A percentile compares a stretch with the other conserved stretches of the same genome.
Conservation (phyloP, 495 filamentous ascomycete species). For the Annulohypoxylon moriforme region DNA sequence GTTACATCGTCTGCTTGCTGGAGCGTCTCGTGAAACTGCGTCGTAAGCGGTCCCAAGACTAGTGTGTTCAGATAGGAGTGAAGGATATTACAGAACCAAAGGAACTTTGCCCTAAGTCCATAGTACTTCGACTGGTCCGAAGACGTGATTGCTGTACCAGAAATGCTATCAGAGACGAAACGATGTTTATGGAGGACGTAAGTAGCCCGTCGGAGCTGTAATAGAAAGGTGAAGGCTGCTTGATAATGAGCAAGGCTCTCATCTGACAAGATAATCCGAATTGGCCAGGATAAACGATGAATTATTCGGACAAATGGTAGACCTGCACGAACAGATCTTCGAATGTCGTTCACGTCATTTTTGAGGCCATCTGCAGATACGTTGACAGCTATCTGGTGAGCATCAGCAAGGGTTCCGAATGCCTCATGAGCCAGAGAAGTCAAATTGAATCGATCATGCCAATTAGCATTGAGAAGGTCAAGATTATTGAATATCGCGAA, state of each 20-base stretch:
- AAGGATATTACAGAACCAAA: conserved; percentile 82
- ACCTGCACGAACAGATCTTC: conserved; percentile 58
- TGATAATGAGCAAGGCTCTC: conserved; percentile 72
- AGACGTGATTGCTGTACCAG: conserved; percentile 34
- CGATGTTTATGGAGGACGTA: conserved; percentile 72
- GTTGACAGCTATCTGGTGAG: conserved; percentile 66
- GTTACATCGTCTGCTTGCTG: conserved; percentile 77
- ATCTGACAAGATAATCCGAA: conserved; percentile 81
- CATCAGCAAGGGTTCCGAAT: conserved; percentile 68
- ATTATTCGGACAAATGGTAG: conserved; percentile 68
- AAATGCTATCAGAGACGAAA: conserved; percentile 47
- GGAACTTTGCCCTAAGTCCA: conserved; percentile 73
- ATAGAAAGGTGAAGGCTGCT: conserved; percentile 75
- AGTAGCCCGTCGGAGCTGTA: conserved; percentile 81
- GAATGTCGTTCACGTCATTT: conserved; percentile 48
- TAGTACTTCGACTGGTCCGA: conserved; percentile 64
- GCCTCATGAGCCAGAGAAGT: conserved; percentile 81
- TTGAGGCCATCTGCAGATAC: conserved; percentile 58
- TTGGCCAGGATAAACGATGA: conserved; percentile 81
- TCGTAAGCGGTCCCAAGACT: conserved; percentile 70
- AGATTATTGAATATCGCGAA: conserved; percentile 80
- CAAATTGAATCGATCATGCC: conserved; percentile 85
- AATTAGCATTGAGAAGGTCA: conserved; percentile 70
- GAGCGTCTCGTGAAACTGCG: conserved; percentile 65
- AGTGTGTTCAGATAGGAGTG: conserved; percentile 79